Evolutionary conservation across 208 protist species (phyloP).

Genomic region (Leishmania martiniquensis): DNA sequence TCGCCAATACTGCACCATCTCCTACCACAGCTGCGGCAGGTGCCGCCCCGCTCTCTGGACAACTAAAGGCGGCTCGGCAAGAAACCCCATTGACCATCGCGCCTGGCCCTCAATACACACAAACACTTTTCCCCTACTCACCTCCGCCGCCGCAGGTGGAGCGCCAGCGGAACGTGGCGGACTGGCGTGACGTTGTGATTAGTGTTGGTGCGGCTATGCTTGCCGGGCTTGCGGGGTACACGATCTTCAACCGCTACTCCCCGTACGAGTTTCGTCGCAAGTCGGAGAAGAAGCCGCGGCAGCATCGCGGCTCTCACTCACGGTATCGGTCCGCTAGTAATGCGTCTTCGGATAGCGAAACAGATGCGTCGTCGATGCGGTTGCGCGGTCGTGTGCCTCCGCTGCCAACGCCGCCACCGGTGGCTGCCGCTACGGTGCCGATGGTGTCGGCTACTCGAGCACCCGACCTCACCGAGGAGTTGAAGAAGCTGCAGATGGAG

Average conservation of each 20-base stretch:
- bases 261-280: constrained; percentile 85
- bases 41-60: constrained; percentile 3
- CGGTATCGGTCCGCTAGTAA: constrained; percentile 3
- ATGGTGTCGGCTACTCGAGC: constrained; percentile 5
- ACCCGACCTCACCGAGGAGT: constrained; percentile 32
- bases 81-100: constrained; percentile 1
- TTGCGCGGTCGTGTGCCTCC: constrained; percentile 8
- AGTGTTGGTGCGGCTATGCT: constrained; percentile 60
- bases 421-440: constrained; percentile 10
- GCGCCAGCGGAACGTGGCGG: constrained; percentile 24
- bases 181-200: constrained; percentile 88
- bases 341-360: constrained; percentile 32
- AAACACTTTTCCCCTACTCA: constrained; percentile 52
- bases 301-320: constrained; percentile 8
- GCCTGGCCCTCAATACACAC: constrained; percentile 24
- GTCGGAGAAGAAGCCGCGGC: constrained; percentile 34
- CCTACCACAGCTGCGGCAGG: background rate
- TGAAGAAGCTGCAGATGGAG: constrained; percentile 55
- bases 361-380: constrained; percentile 18
- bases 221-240: constrained; percentile 50
- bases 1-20: background rate
- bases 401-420: constrained; percentile 26
- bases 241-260: constrained; percentile 76
- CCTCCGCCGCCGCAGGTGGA: constrained; percentile 32
- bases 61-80: constrained; percentile 9